Percentiles rank a stretch among this genome's conserved stretches.
Conservation (phyloP, 1,284 basidiomycete species). For the Ustilago sp. region DNA sequence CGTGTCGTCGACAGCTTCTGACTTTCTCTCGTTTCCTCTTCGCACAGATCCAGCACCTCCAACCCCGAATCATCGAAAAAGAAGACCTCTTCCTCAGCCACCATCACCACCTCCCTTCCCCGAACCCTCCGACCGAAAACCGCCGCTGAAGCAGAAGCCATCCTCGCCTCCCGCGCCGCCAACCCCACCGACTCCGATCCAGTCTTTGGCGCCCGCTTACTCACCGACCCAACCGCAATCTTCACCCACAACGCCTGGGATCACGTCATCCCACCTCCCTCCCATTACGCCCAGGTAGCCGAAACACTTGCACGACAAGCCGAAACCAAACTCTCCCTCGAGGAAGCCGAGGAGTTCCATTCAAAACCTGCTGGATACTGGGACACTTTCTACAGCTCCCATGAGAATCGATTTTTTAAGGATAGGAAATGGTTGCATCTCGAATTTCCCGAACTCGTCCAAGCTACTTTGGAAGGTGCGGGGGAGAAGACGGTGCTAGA, state of each 20-base stretch:
- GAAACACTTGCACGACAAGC: slow-evolving; percentile 53
- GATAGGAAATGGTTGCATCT: slow-evolving; percentile 66
- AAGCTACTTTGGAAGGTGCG: slow-evolving; percentile 46
- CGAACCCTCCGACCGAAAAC: slow-evolving; percentile 38
- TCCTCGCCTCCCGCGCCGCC: slow-evolving; percentile 24
- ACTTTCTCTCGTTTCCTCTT: not conserved
- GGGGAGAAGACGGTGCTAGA: slow-evolving; percentile 57
- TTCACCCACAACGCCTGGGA: slow-evolving; percentile 68
- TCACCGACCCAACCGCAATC: slow-evolving; percentile 44
- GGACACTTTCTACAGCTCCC: slow-evolving; percentile 63
- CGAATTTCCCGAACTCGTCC: slow-evolving; percentile 67
- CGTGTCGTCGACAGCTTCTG: not conserved
- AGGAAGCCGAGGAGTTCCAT: slow-evolving; percentile 59
- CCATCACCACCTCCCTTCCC: slow-evolving; percentile 3
- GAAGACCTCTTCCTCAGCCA: slow-evolving; percentile 31
- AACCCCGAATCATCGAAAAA: slow-evolving; percentile 15
- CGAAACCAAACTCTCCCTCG: slow-evolving; percentile 48
- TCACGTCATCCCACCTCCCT: slow-evolving; percentile 60
- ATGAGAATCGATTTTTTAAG: slow-evolving; percentile 68
- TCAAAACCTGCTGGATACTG: slow-evolving; percentile 55
- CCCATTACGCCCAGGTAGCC: slow-evolving; percentile 50
- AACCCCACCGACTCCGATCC: not conserved
- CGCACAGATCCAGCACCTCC: not conserved
- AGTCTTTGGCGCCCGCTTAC: slow-evolving; percentile 56
- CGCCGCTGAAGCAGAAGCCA: slow-evolving; percentile 50